phyloP scores from a whole-genome alignment of 2,329 filamentous ascomycete species.

The Neocatenulostroma microsporum region DNA sequence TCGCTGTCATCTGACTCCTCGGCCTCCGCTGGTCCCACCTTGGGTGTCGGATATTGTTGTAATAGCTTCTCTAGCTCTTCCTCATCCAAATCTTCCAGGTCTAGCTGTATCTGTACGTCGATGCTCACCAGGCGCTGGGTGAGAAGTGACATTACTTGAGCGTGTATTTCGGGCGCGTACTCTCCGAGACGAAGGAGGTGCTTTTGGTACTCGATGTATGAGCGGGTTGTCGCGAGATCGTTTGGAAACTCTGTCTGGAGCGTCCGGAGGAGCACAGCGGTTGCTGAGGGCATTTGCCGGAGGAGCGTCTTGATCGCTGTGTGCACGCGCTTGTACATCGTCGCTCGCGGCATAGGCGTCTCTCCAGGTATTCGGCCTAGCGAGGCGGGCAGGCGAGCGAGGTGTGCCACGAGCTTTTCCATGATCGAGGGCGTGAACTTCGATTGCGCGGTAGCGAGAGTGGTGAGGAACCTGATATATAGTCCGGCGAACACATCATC shows the following conservation, averaged over 20 bases:
- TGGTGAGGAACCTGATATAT: slow-evolving; percentile 50
- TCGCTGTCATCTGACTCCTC: slow-evolving; percentile 54
- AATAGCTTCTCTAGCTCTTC: slow-evolving; percentile 70
- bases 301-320: slow-evolving; percentile 67
- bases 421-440: slow-evolving; percentile 68
- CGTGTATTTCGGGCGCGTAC: slow-evolving; percentile 69
- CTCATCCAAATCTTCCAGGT: slow-evolving; percentile 87
- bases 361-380: slow-evolving; percentile 48
- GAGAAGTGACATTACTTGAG: slow-evolving; percentile 74
- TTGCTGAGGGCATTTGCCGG: slow-evolving; percentile 71
- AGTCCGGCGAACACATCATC: slow-evolving; percentile 52
- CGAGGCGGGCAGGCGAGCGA: slow-evolving; percentile 54
- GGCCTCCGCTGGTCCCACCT: slow-evolving; percentile 45
- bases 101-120: slow-evolving; percentile 89
- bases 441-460: slow-evolving; percentile 72
- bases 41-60: slow-evolving; percentile 36
- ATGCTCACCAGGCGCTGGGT: slow-evolving; percentile 85
- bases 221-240: slow-evolving; percentile 59
- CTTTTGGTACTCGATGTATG: slow-evolving; percentile 80
- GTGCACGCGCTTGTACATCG: slow-evolving; percentile 68
- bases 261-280: slow-evolving; percentile 55
- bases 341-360: slow-evolving; percentile 51
- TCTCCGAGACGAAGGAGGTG: slow-evolving; percentile 71
- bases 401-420: slow-evolving; percentile 71
- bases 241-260: slow-evolving; percentile 28